These are phyloP conservation scores for Fraxinus dipetala DNA, from an alignment of 305 asterid species.

Conservation along the genomic window DNA sequence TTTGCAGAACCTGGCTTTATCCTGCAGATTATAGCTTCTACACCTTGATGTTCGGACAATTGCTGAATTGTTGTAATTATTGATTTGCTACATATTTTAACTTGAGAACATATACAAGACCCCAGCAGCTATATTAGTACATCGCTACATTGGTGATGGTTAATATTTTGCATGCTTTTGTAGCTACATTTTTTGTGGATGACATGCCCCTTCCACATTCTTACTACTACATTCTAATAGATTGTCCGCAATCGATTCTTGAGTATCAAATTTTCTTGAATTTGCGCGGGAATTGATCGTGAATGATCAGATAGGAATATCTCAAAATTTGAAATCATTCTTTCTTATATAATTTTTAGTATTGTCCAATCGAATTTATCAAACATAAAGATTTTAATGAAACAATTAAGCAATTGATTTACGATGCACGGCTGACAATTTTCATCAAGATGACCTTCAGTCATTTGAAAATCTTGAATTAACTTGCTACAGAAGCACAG, in stretches of 20 bases:
- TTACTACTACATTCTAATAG: not conserved
- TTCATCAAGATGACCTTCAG: not conserved
- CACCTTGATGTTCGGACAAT: not conserved
- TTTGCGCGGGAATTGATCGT: not conserved
- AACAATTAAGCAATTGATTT: not conserved
- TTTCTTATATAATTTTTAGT: not conserved
- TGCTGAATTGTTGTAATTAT: not conserved
- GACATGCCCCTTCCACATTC: not conserved
- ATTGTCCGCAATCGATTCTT: not conserved
- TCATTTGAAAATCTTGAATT: not conserved
- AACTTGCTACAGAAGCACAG: not conserved
- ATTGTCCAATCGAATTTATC: not conserved
- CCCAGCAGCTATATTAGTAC: not conserved
- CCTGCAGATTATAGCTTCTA: not conserved
- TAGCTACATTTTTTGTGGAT: not conserved
- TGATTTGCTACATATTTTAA: not conserved
- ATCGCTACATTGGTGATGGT: not conserved
- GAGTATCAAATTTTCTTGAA: not conserved
- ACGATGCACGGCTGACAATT: not conserved
- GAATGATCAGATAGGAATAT: not conserved
- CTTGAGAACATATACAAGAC: not conserved
- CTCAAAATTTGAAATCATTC: not conserved
- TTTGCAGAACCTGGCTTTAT: not conserved
- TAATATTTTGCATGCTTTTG: not conserved
- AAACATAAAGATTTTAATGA: not conserved